phyloP scores from a whole-genome alignment of 2,329 filamentous ascomycete species.

The Arthrobotrys entomopaga region DNA sequence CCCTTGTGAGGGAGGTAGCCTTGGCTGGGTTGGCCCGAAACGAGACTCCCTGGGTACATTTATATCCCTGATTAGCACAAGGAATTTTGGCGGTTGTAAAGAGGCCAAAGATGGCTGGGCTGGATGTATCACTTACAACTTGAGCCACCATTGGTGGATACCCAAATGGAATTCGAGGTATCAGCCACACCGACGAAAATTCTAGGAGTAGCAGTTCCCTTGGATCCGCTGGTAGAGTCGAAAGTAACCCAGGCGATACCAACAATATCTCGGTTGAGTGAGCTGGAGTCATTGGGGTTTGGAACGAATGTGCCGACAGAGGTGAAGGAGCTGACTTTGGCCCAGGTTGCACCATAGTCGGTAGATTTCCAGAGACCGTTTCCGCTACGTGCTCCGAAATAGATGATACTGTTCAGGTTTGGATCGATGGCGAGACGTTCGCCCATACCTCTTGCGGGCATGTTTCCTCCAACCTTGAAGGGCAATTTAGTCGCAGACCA shows the following conservation, averaged over 20 bases:
- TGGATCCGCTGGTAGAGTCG: slow-evolving; percentile 65
- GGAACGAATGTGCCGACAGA: slow-evolving; percentile 67
- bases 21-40: slow-evolving; percentile 65
- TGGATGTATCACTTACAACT: slow-evolving; percentile 64
- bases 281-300: slow-evolving; percentile 64
- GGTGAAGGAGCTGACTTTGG: slow-evolving; percentile 67
- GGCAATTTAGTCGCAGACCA: slow-evolving; percentile 66
- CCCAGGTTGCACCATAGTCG: slow-evolving; percentile 68
- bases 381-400: slow-evolving; percentile 70
- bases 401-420: slow-evolving; percentile 68
- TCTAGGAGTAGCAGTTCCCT: slow-evolving; percentile 66
- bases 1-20: slow-evolving; percentile 69
- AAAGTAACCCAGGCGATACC: slow-evolving; percentile 69
- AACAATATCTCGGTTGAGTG: slow-evolving; percentile 65
- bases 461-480: slow-evolving; percentile 72
- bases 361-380: slow-evolving; percentile 71
- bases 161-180: slow-evolving; percentile 66
- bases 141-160: slow-evolving; percentile 68
- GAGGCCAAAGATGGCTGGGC: neutral
- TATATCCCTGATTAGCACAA: neutral
- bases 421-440: slow-evolving; percentile 70
- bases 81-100: neutral
- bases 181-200: slow-evolving; percentile 70
- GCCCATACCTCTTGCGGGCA: slow-evolving; percentile 71
- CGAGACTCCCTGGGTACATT: slow-evolving; percentile 61